A percentile compares a stretch with the other conserved stretches of the same genome.
These are phyloP conservation scores for Lathyrus oleraceus DNA, from an alignment of 306 rosid genomes.

Conservation along the genomic window DNA sequence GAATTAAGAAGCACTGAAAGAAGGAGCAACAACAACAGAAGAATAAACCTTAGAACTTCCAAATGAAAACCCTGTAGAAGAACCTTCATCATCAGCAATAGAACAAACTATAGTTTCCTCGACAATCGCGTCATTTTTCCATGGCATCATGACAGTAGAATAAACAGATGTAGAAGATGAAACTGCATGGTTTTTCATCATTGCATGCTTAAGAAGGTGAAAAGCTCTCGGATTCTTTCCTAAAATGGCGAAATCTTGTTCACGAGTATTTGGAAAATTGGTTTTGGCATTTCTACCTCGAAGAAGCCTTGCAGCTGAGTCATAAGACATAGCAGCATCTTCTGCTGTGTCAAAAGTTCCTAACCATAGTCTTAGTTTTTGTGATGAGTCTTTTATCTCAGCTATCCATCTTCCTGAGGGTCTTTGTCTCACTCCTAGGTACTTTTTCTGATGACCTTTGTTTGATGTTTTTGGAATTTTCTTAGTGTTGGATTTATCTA, in stretches of 20 bases:
- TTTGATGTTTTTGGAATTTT: conserved; percentile 33
- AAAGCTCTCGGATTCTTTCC: conserved; percentile 72
- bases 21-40: conserved; percentile 92
- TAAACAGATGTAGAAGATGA: conserved; percentile 36
- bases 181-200: conserved; percentile 65
- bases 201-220: conserved; percentile 66
- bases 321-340: conserved; percentile 87
- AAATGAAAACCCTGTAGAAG: conserved; percentile 38
- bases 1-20: conserved; percentile 55
- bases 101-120: conserved; percentile 78
- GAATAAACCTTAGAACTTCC: conserved; percentile 87
- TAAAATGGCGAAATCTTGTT: conserved; percentile 43
- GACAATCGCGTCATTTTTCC: conserved; percentile 44
- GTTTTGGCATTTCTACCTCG: conserved; percentile 90
- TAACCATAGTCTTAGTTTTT: conserved; percentile 85
- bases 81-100: conserved; percentile 32
- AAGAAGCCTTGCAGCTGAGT: conserved; percentile 79
- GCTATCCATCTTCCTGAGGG: conserved; percentile 98
- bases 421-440: conserved; percentile 83
- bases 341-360: conserved; percentile 82
- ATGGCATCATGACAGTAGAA: conserved; percentile 35
- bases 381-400: conserved; percentile 83
- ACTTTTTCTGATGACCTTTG: conserved; percentile 48
- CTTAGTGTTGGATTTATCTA: conserved; percentile 6
- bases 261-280: conserved; percentile 56